These are phyloP conservation scores for Saprolegnia parasitica DNA, from an alignment of 352 stramenopile genomes.

Conservation along the genomic window DNA sequence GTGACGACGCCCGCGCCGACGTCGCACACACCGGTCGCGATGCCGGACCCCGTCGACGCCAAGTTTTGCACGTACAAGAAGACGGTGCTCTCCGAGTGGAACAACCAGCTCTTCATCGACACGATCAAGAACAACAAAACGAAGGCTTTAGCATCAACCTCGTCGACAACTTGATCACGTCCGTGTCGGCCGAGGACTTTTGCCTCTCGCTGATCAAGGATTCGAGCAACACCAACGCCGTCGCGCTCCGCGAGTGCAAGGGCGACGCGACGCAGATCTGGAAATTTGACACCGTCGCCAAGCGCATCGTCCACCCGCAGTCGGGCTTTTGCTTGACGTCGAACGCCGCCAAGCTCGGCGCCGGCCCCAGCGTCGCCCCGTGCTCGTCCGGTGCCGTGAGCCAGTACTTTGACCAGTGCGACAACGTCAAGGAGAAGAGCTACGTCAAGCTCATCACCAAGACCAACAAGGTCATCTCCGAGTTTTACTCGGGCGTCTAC, in stretches of 20 bases:
- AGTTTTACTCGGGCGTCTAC: conserved; percentile 12
- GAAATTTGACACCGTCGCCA: not conserved
- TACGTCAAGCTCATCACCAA: conserved; percentile 21
- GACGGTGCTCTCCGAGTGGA: conserved; percentile 4
- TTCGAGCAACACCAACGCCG: not conserved
- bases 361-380: not conserved
- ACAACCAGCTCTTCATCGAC: conserved; percentile 12
- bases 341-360: not conserved
- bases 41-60: not conserved
- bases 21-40: not conserved
- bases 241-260: not conserved
- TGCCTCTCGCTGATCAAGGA: not conserved
- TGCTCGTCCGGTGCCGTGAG: not conserved
- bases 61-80: conserved; percentile 13
- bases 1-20: not conserved
- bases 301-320: not conserved
- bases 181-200: not conserved
- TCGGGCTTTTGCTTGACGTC: not conserved
- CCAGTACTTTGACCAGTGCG: conserved; percentile 11
- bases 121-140: conserved; percentile 18
- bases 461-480: conserved; percentile 4
- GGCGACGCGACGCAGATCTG: conserved; percentile 1
- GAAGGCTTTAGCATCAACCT: not conserved
- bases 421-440: not conserved
- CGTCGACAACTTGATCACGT: not conserved